Conservation (phyloP, 176 grass and related monocot genomes). For the Musa schizocarpa region DNA sequence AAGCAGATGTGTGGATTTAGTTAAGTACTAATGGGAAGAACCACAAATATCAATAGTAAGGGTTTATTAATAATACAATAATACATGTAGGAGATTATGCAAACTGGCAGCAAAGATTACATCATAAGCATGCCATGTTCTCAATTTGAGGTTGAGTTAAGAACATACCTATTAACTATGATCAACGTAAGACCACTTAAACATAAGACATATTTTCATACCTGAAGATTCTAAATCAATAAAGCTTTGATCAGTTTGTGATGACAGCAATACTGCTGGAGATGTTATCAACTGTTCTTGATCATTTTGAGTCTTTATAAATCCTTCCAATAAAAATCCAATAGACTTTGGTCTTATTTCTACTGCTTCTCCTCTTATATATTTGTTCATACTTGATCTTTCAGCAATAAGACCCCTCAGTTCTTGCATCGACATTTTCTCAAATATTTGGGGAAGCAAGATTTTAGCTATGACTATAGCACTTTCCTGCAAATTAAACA, state of each 20-base stretch:
- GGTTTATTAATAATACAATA: too few species aligned
- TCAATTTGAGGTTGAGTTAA: neutral
- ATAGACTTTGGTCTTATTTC: conserved; percentile 45
- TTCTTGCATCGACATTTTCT: conserved; percentile 85
- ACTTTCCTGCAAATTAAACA: conserved; percentile 55
- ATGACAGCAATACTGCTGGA: conserved; percentile 50
- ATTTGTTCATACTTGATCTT: conserved; percentile 51
- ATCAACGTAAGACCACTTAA: neutral
- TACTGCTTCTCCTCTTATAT: conserved; percentile 71
- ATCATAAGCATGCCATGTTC: too few species aligned
- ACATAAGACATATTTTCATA: conserved; percentile 8
- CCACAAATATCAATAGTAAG: too few species aligned
- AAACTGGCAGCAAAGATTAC: too few species aligned
- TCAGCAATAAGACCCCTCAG: conserved; percentile 61
- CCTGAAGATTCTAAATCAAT: conserved; percentile 68
- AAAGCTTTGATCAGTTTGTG: conserved; percentile 39
- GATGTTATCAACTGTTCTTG: conserved; percentile 46
- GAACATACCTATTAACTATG: neutral
- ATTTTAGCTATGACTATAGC: conserved; percentile 54
- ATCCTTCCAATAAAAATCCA: conserved; percentile 82
- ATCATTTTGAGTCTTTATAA: conserved; percentile 44
- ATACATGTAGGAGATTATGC: too few species aligned
- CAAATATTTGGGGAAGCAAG: conserved; percentile 76
- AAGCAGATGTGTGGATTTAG: too few species aligned
- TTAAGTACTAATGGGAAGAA: too few species aligned